Base-by-base conservation (phyloP, 768 basidiomycete genomes). In the Russula ochroleuca region DNA sequence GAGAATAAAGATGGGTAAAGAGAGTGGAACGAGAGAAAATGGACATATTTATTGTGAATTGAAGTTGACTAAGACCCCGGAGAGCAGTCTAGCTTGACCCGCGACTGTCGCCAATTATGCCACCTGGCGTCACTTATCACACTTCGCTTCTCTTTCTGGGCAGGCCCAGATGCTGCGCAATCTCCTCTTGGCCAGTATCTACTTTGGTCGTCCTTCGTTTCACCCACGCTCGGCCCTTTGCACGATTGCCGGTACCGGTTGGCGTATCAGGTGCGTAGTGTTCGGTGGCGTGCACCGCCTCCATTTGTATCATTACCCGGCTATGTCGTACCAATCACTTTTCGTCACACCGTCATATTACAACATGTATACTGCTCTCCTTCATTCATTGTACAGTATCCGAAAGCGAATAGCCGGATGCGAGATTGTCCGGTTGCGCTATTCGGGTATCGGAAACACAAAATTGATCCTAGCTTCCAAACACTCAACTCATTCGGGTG, bases 11-110 rank as follows among this genome's bases (percentile, higher is more conserved):
- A 52, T 54, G 52, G 41, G 38, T 59, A 53, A 51, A 65, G 54
- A 48, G 61, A 37, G 23, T 51, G 55, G 59, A 55, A 58, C 57
- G 65, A 57, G 43, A 15, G 40, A 47, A 25, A 47, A 61, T 25
- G 56, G 40, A 57, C 40, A 64, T 61, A 64, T 65, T 65, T 65
- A 65, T 65, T 61, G 49, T 56, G 45, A 49, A 59, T 49, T 40
- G 52, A 47, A 1, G 48, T 56, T 64, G 58, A 64, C 63, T 60
- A 64, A 64, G 64, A 65, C 64, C 64, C 64, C 64, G 64, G 64
- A 61, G 31, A 59, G 58, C 13, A 4, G 37, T 54, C 50, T 6
- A 11, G 10, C n/a, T 21, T 21, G 43, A n/a, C 40, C 56, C 50
- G 33, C 45, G 28, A 11, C n/a, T 31, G 49, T 64, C 65, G 65